A percentile compares a stretch with the other conserved stretches of the same genome.
Evolutionary conservation across 805 yeast genomes (phyloP).

Genomic region (Candida argentea): DNA sequence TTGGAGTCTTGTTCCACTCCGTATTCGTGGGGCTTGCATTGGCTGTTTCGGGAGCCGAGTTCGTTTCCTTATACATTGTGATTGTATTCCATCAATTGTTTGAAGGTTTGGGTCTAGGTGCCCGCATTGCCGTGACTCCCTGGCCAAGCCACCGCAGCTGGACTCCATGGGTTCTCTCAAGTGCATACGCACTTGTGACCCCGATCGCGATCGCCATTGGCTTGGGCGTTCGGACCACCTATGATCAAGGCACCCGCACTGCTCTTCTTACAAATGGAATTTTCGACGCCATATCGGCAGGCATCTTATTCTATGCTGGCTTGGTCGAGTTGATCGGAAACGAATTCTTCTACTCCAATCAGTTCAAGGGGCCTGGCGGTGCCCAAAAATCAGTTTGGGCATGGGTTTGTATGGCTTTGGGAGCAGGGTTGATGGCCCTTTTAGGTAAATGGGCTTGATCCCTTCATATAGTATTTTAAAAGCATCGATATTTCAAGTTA

Average conservation of each 20-base stretch:
- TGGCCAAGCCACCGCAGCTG: constrained; percentile 1
- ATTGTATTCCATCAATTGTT: constrained; percentile 23
- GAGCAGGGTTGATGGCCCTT: constrained; percentile 19
- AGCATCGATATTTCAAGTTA: too few relatives aligned
- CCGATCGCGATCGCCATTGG: constrained; percentile 26
- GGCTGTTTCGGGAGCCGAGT: constrained; percentile 21
- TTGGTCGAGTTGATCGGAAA: constrained; percentile 20
- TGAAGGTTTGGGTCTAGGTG: constrained; percentile 22
- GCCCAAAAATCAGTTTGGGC: constrained; percentile 7
- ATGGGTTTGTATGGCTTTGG: constrained; percentile 11
- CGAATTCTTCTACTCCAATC: constrained; percentile 21
- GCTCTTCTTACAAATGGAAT: constrained; percentile 24
- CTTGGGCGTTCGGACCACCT: constrained; percentile 15
- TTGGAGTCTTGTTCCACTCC: constrained; percentile 23
- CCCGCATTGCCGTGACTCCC: constrained; percentile 12
- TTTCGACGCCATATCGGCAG: constrained; percentile 25
- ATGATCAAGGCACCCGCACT: constrained; percentile 18
- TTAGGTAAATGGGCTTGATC: constrained; percentile 23
- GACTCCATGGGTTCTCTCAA: constrained; percentile 1
- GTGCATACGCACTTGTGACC: constrained; percentile 9
- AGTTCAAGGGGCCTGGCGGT: constrained; percentile 10
- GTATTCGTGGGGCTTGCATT: constrained; percentile 19
- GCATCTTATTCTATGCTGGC: constrained; percentile 23
- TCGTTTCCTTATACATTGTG: constrained; percentile 19
- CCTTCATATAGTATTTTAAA: too few relatives aligned